These are phyloP conservation scores for Jaminaea rosea DNA, from an alignment of 1,284 basidiomycete species.

Conservation along the genomic window DNA sequence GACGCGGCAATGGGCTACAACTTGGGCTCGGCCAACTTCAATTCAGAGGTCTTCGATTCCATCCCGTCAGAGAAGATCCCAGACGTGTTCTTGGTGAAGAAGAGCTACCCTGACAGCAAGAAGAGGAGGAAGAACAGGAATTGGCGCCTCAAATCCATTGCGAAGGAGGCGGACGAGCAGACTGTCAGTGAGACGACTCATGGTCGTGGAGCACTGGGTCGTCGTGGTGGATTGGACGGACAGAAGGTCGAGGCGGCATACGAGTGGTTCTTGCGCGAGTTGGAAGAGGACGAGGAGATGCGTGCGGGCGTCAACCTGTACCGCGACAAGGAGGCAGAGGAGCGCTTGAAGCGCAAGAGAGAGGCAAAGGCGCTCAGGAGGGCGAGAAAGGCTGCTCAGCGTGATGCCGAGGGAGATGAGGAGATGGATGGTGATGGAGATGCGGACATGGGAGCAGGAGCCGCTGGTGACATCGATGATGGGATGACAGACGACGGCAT, in stretches of 20 bases:
- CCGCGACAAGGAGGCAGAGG: conserved; percentile 52
- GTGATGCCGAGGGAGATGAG: conserved; percentile 20
- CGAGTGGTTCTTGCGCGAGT: conserved; percentile 84
- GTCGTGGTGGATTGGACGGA: conserved; percentile 80
- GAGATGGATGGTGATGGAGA: conserved; percentile 42
- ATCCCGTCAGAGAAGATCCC: conserved; percentile 63
- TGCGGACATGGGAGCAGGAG: conserved; percentile 6
- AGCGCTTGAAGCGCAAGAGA: conserved; percentile 46
- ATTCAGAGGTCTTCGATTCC: conserved; percentile 74
- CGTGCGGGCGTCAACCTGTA: conserved; percentile 81
- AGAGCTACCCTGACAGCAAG: conserved; percentile 85
- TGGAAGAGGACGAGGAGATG: conserved; percentile 94
- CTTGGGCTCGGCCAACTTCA: conserved; percentile 82
- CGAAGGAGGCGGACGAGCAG: conserved; percentile 70
- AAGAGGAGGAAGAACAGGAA: conserved; percentile 78
- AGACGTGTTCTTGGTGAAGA: conserved; percentile 86
- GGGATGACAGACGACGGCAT: conserved; percentile 42
- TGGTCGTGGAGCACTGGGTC: conserved; percentile 74
- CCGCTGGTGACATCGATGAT: conserved; percentile 13
- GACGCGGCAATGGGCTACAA: conserved; percentile 88
- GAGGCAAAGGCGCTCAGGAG: conserved; percentile 26
- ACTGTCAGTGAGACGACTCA: conserved; percentile 28
- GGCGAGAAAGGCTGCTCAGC: conserved; percentile 3
- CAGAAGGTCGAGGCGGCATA: conserved; percentile 94
- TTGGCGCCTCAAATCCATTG: conserved; percentile 88